A percentile compares a stretch with the other conserved stretches of the same genome.
Conservation (phyloP, 805 yeast genomes). For the Pichia nakasei region DNA sequence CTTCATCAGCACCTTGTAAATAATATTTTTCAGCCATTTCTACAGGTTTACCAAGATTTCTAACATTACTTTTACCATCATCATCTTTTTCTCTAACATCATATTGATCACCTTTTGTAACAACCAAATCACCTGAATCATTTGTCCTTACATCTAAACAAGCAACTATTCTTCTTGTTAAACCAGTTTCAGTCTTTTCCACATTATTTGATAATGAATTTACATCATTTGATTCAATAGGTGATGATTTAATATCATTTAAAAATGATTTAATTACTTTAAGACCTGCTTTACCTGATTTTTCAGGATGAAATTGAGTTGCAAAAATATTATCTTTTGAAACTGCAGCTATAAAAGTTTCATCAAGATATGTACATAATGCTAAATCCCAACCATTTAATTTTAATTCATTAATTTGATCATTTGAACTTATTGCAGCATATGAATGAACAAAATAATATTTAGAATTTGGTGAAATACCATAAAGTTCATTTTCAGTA, state of each 20-base stretch:
- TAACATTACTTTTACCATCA: conserved; percentile 52
- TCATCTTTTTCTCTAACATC: conserved; percentile 78
- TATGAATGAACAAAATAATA: conserved; percentile 95
- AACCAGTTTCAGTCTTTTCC: conserved; percentile 38
- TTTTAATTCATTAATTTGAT: conserved; percentile 26
- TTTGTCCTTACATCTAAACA: conserved; percentile 95
- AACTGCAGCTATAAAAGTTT: conserved; percentile 77
- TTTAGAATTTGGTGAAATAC: conserved; percentile 56
- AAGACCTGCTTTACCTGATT: conserved; percentile 87
- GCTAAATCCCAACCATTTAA: conserved; percentile 59
- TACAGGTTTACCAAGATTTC: conserved; percentile 95
- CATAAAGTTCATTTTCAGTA: conserved; percentile 37
- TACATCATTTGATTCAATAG: not conserved
- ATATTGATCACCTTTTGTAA: conserved; percentile 97
- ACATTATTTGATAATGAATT: conserved; percentile 4
- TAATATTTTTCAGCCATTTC: conserved; percentile 87
- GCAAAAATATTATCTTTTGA: conserved; percentile 75
- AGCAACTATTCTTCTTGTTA: conserved; percentile 88
- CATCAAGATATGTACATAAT: conserved; percentile 63
- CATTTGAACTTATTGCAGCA: conserved; percentile 50
- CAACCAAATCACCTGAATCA: conserved; percentile 91
- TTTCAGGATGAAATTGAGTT: conserved; percentile 99
- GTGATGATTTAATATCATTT: conserved; percentile 30
- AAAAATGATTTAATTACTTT: conserved; percentile 67
- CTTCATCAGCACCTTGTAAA: conserved; percentile 94